These are phyloP conservation scores for Arachnopeziza araneosa DNA, from an alignment of 2,329 filamentous ascomycete species.

Conservation along the genomic window DNA sequence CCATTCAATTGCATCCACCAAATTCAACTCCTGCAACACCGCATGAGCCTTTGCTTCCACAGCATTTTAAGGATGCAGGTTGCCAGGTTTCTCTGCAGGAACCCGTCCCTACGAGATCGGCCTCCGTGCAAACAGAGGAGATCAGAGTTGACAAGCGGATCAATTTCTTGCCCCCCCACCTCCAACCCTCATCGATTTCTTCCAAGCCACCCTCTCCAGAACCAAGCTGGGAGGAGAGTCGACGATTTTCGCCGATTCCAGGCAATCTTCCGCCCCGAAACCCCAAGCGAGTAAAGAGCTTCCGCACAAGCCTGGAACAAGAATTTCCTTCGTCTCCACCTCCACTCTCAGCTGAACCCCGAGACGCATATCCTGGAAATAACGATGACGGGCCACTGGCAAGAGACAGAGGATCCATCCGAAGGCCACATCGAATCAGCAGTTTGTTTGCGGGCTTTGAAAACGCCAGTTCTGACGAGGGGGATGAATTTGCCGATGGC, in stretches of 20 bases:
- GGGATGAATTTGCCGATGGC: conserved; percentile 54
- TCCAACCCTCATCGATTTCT: conserved; percentile 71
- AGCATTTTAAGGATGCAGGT: conserved; percentile 74
- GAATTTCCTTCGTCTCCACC: conserved; percentile 44
- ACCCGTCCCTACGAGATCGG: conserved; percentile 34
- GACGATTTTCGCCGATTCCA: conserved; percentile 46
- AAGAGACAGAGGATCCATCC: conserved; percentile 45
- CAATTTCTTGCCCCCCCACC: conserved; percentile 67
- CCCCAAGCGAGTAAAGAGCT: conserved; percentile 46
- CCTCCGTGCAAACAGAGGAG: conserved; percentile 77
- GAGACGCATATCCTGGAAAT: conserved; percentile 69
- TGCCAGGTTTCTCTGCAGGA: conserved; percentile 66
- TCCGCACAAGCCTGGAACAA: conserved; percentile 41
- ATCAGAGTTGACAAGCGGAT: conserved; percentile 78
- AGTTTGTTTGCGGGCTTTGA: conserved; percentile 87
- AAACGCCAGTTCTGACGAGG: conserved; percentile 61
- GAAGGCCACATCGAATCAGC: conserved; percentile 68
- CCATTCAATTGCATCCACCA: conserved; percentile 88
- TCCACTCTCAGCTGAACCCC: conserved; percentile 37
- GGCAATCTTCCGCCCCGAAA: conserved; percentile 53
- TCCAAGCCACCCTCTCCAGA: conserved; percentile 53
- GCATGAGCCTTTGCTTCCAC: conserved; percentile 66
- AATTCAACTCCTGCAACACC: conserved; percentile 78
- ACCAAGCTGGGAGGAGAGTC: conserved; percentile 25
- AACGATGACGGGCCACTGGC: conserved; percentile 75